These are phyloP conservation scores for Phragmites australis DNA, from an alignment of 176 grass and related monocot genomes.

Conservation along the genomic window DNA sequence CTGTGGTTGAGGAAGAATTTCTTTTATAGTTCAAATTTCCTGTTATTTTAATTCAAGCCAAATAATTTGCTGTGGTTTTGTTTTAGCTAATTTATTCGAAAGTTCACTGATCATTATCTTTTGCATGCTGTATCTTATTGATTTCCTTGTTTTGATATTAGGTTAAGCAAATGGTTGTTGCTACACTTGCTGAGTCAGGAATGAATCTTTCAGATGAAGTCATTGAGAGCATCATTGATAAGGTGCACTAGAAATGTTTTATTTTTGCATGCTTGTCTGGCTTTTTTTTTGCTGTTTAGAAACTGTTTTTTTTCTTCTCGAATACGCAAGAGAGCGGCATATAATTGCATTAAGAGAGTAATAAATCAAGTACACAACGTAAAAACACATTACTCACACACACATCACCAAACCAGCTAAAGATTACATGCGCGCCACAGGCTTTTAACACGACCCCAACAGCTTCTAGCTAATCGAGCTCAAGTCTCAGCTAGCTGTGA, in stretches of 20 bases:
- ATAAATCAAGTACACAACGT: too few species aligned
- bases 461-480: too few species aligned
- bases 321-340: too few species aligned
- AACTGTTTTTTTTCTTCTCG: too few species aligned
- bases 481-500: too few species aligned
- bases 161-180: constrained; percentile 79
- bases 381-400: too few species aligned
- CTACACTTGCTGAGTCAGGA: constrained; percentile 71
- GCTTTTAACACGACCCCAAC: too few species aligned
- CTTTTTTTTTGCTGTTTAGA: not conserved
- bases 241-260: constrained; percentile 36
- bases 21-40: not conserved
- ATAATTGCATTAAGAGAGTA: too few species aligned
- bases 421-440: too few species aligned
- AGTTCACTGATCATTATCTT: not conserved
- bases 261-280: not conserved
- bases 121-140: not conserved
- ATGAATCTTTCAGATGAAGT: constrained; percentile 77
- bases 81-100: constrained; percentile 4
- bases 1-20: not conserved
- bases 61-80: not conserved
- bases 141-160: constrained; percentile 29
- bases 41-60: constrained; percentile 4
- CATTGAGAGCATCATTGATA: constrained; percentile 70
- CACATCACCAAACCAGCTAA: too few species aligned